Conservation (phyloP, 2,329 filamentous ascomycete species). For the Aspergillus fischeri region DNA sequence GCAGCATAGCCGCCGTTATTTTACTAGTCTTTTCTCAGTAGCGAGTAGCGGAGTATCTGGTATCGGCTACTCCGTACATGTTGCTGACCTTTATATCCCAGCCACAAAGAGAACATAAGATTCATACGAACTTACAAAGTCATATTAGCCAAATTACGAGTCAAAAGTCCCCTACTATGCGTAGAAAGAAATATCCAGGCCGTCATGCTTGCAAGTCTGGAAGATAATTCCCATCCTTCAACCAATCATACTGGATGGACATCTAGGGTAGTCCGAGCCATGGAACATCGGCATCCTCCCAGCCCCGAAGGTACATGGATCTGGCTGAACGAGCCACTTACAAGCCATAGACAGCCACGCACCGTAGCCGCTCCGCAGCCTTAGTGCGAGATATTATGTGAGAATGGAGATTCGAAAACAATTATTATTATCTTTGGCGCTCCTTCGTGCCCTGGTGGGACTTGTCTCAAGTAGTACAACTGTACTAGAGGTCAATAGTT, state of each 20-base stretch:
- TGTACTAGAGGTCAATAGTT: background rate
- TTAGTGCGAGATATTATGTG: background rate
- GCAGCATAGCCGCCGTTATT: constrained; percentile 7
- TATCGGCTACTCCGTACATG: background rate
- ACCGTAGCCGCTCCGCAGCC: background rate
- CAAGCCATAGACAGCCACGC: background rate
- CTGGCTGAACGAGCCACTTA: background rate
- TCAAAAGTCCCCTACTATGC: background rate
- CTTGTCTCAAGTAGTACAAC: background rate
- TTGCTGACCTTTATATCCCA: background rate
- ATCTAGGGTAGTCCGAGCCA: background rate
- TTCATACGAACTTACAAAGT: background rate
- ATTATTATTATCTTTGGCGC: background rate
- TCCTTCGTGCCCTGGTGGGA: background rate
- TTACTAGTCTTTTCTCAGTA: background rate
- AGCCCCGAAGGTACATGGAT: background rate
- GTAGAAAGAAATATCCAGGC: background rate
- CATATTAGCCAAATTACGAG: background rate
- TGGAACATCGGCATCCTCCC: background rate
- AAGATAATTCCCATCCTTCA: background rate
- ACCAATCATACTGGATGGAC: background rate
- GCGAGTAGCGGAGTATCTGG: no score
- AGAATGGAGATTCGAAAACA: background rate
- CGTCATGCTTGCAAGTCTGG: background rate
- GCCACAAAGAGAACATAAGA: background rate